A percentile compares a stretch with the other conserved stretches of the same genome.
Conservation (phyloP, 768 basidiomycete species). For the Kwoniella mangroviensis region DNA sequence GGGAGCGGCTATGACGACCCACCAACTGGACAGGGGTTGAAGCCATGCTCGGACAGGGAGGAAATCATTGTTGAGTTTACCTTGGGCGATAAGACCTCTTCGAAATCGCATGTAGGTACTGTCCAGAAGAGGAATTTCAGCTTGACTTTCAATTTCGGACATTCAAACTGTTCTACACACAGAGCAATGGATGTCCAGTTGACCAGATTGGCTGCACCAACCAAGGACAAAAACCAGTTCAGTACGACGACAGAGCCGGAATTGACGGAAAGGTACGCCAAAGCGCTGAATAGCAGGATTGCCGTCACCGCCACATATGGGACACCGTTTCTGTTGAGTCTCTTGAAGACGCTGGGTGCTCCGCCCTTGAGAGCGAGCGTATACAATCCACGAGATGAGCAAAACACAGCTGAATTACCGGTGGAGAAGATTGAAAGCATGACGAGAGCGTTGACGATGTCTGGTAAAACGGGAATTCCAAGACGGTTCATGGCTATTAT, state of each 20-base stretch:
- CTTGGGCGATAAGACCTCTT: conserved; percentile 38
- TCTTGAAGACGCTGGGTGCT: conserved; percentile 27
- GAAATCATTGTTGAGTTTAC: conserved; percentile 17
- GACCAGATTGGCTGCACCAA: conserved; percentile 38
- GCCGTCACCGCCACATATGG: conserved; percentile 32
- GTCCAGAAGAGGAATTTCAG: not conserved
- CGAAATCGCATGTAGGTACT: conserved; percentile 45
- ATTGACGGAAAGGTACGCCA: conserved; percentile 34
- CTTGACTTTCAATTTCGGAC: not conserved
- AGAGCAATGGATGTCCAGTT: conserved; percentile 36
- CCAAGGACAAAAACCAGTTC: conserved; percentile 30
- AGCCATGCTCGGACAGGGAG: conserved; percentile 21
- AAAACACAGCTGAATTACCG: conserved; percentile 19
- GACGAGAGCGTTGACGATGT: conserved; percentile 30
- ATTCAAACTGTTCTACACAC: conserved; percentile 1
- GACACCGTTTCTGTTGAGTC: conserved; percentile 30
- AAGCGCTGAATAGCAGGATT: conserved; percentile 22
- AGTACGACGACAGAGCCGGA: conserved; percentile 25
- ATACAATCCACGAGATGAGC: conserved; percentile 23
- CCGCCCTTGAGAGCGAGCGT: conserved; percentile 21
- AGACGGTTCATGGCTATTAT: conserved; percentile 30
- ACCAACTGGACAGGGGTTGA: conserved; percentile 25
- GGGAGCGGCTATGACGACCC: conserved; percentile 20
- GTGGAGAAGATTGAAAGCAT: conserved; percentile 24
- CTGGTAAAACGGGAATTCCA: conserved; percentile 24